phyloP scores from a whole-genome alignment of 1,284 basidiomycete genomes.

The Sphaerobolus stellatus region DNA sequence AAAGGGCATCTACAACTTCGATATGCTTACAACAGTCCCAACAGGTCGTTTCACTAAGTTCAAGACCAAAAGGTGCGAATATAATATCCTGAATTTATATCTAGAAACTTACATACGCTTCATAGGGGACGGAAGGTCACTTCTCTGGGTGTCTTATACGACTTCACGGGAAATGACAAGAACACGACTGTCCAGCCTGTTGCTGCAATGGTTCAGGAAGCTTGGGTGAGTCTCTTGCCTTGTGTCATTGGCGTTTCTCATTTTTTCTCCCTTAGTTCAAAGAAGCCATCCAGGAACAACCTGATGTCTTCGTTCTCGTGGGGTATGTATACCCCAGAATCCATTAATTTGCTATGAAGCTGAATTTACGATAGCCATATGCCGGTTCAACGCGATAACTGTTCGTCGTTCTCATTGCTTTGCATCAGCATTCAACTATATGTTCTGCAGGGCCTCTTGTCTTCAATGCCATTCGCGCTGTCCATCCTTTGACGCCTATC shows the following conservation, averaged over 20 bases:
- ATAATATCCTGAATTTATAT: not conserved
- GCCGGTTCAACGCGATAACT: constrained; percentile 64
- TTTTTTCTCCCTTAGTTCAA: constrained; percentile 50
- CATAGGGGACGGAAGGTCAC: constrained; percentile 69
- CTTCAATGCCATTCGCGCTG: constrained; percentile 68
- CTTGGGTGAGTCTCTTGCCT: constrained; percentile 50
- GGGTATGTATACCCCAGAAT: constrained; percentile 50
- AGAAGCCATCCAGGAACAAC: constrained; percentile 75
- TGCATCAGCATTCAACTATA: constrained; percentile 18
- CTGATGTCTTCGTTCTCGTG: constrained; percentile 76
- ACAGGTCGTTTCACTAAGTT: constrained; percentile 71
- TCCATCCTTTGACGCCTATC: constrained; percentile 74
- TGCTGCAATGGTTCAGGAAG: constrained; percentile 71
- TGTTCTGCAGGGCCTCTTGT: constrained; percentile 57
- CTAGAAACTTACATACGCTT: not conserved
- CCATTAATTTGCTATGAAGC: too few relatives aligned
- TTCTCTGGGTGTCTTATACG: constrained; percentile 76
- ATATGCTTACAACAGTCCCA: not conserved
- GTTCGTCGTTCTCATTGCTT: constrained; percentile 33
- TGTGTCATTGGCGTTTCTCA: constrained; percentile 28
- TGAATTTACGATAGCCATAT: constrained; percentile 52
- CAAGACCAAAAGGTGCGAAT: constrained; percentile 69
- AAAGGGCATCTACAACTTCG: too few relatives aligned
- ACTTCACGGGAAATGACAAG: constrained; percentile 64
- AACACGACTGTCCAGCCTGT: constrained; percentile 77